Base-by-base conservation (phyloP, 2,329 filamentous ascomycete species). In the Penicillium sp. region DNA sequence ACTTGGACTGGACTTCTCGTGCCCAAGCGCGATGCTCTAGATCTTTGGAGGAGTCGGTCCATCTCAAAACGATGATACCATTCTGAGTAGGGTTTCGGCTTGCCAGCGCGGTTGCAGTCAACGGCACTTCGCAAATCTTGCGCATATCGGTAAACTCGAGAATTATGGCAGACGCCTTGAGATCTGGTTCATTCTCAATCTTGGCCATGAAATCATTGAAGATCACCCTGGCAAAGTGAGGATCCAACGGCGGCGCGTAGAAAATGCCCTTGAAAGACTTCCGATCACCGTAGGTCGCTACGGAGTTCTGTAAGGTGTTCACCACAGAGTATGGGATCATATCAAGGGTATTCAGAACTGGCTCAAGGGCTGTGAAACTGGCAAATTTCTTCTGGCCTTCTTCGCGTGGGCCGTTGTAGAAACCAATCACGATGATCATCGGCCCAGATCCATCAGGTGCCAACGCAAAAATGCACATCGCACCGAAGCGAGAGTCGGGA, bases 401-500 rank as follows among this genome's bases (percentile, higher is more conserved):
- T 7, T 71, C 67, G 13, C 69, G 68, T 9, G 66, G 67, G 19
- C 77, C 76, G 43, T 77, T 76, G 57, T 74, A 77, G 56, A 75
- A 73, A 27, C 71, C 60, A 7, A 69, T 58, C 6, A 73, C 64
- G 17, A 72, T 58, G 12, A 72, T 61, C 57, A 74, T 66, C 0
- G 75, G 73, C 10, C 66, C 62, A 3, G 68, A 67, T 1, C 67
- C 66, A 21, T 65, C 69, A 0, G 71, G 70, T 0, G 73, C 75
- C 15, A 69, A 66, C 0, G 69, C 57, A 12, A 70, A 61, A 41
- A 73, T 57, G 29, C 64, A 68, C 42, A 75, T 66, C 2, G 69
- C 70, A 1, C 64, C 68, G 2, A 83, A 85, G 57, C 85, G 81
- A 9, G 81, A 79, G 15, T 87, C 82, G 0, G 84, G 85, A 1